Base-by-base conservation (phyloP, 2,329 filamentous ascomycete species). In the Colletotrichum graminicola region DNA sequence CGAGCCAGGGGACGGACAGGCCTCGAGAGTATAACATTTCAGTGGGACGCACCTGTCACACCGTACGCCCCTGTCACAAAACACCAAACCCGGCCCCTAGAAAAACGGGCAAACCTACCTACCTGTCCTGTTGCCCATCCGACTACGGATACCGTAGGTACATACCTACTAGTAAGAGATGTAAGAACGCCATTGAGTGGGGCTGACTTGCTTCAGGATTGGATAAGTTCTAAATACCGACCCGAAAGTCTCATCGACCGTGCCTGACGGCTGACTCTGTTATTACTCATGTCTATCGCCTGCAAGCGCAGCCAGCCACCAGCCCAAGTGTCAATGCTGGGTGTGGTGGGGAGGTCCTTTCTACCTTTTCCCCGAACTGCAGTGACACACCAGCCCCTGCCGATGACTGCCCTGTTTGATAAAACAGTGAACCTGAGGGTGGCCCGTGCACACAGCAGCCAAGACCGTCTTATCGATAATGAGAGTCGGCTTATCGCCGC, bases 401-500 rank as follows among this genome's bases (percentile, higher is more conserved):
- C 34, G 51, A 47, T 47, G 56, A 60, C 43, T 55, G 63, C 7
- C 62, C n/a, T 26, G 39, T n/a, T 49, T 55, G 47, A 36, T 71
- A 59, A 55, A 68, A 71, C 59, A 36, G 34, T 36, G 32, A 32
- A 26, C 8, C 1, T 21, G 21, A 3, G 21, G 63, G 23, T 11
- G 43, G 64, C 12, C 60, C 68, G 57, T 68, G 68, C 59, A 23
- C 34, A 10, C 41, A 21, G 43, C 16, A 67, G 68, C 65, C 65
- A 64, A 64, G 59, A 68, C 21, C 2, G 1, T 36, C 32, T 69
- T 68, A 71, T 71, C 65, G 65, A 62, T 68, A 43, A 6, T 5
- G 54, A 69, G 51, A 4, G 8, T n/a, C 41, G 49, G 45, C 39
- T 68, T 62, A 71, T 71, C 65, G 65, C 2, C 8, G 59, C n/a